Evolutionary conservation across 139 green algal species (phyloP).

Genomic region (Coelastrella sp.): DNA sequence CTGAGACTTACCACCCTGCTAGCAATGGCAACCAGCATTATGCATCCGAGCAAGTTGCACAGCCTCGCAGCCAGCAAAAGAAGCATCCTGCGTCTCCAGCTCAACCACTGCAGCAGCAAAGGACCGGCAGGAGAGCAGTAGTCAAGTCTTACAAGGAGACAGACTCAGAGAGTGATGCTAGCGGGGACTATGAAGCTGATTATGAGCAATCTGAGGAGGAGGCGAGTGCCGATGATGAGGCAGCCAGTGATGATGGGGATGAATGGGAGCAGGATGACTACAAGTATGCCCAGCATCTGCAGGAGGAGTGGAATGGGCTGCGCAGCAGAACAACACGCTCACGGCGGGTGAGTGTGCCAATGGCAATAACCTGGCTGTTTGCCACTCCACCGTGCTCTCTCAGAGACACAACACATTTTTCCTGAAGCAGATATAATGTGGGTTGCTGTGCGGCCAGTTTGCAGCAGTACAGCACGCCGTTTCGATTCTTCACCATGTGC

Average conservation of each 20-base stretch:
- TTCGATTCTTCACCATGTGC: no score
- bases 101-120: constrained; percentile 13
- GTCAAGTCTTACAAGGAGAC: background rate
- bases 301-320: constrained; percentile 63
- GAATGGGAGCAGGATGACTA: constrained; percentile 55
- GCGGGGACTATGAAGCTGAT: constrained; percentile 12
- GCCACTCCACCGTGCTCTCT: no score
- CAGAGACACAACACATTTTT: no score
- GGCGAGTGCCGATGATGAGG: constrained; percentile 16
- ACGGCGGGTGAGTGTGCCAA: no score
- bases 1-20: background rate
- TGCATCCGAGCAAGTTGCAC: background rate
- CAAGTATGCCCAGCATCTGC: constrained; percentile 49
- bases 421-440: no score
- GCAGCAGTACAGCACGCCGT: no score
- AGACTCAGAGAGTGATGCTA: background rate
- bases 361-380: background rate
- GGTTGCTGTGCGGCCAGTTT: no score
- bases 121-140: background rate
- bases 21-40: constrained; percentile 5
- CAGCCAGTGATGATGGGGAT: constrained; percentile 19
- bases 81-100: background rate
- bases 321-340: constrained; percentile 23
- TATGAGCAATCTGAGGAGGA: constrained; percentile 6
- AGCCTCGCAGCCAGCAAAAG: background rate